Percentiles rank a stretch among this genome's conserved stretches.
Conservation (phyloP, 257 asterid genomes). For the Osmanthus fragrans region DNA sequence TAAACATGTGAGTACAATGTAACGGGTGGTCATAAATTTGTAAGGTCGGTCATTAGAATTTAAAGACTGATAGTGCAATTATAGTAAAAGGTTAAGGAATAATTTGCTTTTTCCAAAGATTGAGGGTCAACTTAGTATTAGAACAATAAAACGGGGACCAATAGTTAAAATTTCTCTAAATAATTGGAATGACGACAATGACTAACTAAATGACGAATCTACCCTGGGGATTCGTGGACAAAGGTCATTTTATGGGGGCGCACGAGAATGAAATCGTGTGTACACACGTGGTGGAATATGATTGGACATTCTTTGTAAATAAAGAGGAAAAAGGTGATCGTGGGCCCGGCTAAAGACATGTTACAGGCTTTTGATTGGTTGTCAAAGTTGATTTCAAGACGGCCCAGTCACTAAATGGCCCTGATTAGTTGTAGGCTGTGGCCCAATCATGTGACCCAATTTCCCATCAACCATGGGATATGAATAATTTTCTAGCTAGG, state of each 20-base stretch:
- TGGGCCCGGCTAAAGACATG: not conserved
- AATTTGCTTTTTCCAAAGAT: too few relatives aligned
- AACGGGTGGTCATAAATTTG: too few relatives aligned
- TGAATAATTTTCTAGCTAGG: too few relatives aligned
- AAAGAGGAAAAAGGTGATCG: not conserved
- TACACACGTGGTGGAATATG: not conserved
- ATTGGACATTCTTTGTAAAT: not conserved
- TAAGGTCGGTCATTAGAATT: too few relatives aligned
- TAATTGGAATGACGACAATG: not conserved
- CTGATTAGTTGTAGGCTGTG: conserved; percentile 3
- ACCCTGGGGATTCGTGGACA: not conserved
- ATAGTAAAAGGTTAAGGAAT: too few relatives aligned
- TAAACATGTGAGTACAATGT: too few relatives aligned
- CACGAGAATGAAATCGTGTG: not conserved
- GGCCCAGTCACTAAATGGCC: not conserved
- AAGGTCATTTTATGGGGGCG: not conserved
- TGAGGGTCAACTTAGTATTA: not conserved
- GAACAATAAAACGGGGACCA: not conserved
- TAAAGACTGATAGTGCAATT: too few relatives aligned
- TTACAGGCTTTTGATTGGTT: not conserved
- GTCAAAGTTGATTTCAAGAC: not conserved
- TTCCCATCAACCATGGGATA: not conserved
- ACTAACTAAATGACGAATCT: not conserved
- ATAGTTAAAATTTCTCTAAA: not conserved
- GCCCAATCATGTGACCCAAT: not conserved